Evolutionary conservation across 1,284 basidiomycete genomes (phyloP).

Genomic region (Stereum hirsutum): DNA sequence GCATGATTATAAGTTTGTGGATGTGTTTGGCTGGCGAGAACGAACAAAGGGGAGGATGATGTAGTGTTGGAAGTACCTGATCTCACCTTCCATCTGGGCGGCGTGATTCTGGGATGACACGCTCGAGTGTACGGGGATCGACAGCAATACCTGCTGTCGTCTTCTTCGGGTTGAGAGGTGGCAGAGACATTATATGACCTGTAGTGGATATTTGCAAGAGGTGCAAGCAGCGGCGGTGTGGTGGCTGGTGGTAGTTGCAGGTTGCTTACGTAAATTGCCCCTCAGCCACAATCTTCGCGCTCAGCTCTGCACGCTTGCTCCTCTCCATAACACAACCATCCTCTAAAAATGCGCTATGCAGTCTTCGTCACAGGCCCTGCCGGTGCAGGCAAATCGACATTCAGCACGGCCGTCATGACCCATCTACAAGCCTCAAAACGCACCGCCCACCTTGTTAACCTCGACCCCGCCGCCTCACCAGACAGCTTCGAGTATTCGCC

Average conservation of each 20-base stretch:
- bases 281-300: no score
- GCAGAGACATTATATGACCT: constrained; percentile 75
- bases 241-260: no score
- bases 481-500: constrained; percentile 90
- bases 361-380: constrained; percentile 88
- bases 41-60: constrained; percentile 2
- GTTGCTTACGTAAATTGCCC: no score
- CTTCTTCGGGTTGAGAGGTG: constrained; percentile 63
- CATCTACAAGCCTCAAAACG: constrained; percentile 83
- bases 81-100: constrained; percentile 87
- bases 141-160: constrained; percentile 74
- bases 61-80: constrained; percentile 2
- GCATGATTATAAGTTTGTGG: no score
- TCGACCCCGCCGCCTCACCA: constrained; percentile 91
- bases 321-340: no score
- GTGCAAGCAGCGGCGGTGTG: no score
- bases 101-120: constrained; percentile 80
- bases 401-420: constrained; percentile 83
- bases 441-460: constrained; percentile 89
- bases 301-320: background rate
- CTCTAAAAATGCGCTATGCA: constrained; percentile 83
- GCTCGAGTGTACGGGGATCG: constrained; percentile 76
- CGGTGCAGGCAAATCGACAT: constrained; percentile 97
- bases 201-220: no score
- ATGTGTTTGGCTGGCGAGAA: constrained; percentile 2